Conservation (phyloP, 176 grass and related monocot species). For the Musa acuminata region DNA sequence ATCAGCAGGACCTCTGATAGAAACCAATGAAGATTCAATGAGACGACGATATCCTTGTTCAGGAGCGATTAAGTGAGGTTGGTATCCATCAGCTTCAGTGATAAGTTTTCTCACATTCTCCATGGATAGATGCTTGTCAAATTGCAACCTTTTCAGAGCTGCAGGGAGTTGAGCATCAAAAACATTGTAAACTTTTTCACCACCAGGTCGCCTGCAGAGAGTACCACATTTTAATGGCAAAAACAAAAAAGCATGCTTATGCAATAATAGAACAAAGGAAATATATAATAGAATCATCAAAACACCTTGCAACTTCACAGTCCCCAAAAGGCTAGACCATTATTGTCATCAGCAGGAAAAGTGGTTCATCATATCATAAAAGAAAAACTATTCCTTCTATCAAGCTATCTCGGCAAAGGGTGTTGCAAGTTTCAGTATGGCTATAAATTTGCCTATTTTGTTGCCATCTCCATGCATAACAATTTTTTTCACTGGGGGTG, state of each 20-base stretch:
- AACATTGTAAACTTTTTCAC: constrained; percentile 19
- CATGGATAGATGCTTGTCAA: constrained; percentile 18
- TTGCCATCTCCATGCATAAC: no score
- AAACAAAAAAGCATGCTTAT: background rate
- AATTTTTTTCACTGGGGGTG: no score
- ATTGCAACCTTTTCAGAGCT: constrained; percentile 12
- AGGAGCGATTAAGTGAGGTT: constrained; percentile 19
- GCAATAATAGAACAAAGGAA: background rate
- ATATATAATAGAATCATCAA: background rate
- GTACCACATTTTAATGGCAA: background rate
- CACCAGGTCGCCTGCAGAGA: constrained; percentile 10
- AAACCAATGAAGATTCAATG: constrained; percentile 11
- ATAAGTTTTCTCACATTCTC: constrained; percentile 20
- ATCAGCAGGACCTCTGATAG: constrained; percentile 14
- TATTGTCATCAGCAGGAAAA: background rate
- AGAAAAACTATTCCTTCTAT: no score
- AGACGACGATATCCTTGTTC: constrained; percentile 22
- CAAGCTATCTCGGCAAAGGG: no score
- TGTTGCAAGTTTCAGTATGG: no score
- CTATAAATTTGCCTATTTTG: no score
- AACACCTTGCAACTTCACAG: background rate
- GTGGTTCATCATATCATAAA: background rate
- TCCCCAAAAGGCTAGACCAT: background rate
- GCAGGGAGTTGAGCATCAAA: constrained; percentile 20
- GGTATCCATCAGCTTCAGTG: constrained; percentile 22